Evolutionary conservation across 345 rosid species (phyloP).

Genomic region (Syzygium aqueum): DNA sequence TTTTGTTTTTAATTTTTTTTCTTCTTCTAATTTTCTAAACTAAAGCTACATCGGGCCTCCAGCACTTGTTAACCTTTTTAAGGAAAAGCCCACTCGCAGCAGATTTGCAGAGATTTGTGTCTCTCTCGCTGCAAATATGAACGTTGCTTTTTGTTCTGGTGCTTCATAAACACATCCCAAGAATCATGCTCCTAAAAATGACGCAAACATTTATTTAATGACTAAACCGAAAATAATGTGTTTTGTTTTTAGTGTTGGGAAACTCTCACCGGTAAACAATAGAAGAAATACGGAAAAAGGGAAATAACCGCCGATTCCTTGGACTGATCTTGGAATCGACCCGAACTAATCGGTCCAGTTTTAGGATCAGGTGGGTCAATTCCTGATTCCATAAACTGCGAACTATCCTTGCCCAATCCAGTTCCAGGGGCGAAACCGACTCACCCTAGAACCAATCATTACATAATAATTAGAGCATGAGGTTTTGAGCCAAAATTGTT

Average conservation of each 20-base stretch:
- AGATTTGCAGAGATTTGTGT: neutral
- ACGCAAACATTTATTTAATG: neutral
- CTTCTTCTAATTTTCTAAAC: neutral
- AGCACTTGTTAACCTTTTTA: neutral
- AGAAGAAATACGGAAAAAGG: neutral
- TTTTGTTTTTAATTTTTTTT: neutral
- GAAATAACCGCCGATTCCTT: neutral
- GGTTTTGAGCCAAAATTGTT: neutral
- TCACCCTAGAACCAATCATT: fast-evolving
- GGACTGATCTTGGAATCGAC: neutral
- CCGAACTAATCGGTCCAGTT: neutral
- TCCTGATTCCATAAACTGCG: neutral
- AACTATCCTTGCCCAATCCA: fast-evolving
- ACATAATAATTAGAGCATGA: neutral
- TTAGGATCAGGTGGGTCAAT: neutral
- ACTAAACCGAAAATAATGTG: neutral
- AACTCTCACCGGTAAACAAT: neutral
- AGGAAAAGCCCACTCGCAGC: neutral
- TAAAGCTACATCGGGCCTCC: neutral
- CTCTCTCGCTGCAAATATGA: neutral
- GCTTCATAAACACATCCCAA: neutral
- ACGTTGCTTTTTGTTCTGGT: neutral
- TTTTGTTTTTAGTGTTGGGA: neutral
- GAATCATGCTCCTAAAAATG: neutral
- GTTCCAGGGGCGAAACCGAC: fast-evolving